phyloP scores from a whole-genome alignment of 2,329 filamentous ascomycete genomes.

The Escovopsis sp. region DNA sequence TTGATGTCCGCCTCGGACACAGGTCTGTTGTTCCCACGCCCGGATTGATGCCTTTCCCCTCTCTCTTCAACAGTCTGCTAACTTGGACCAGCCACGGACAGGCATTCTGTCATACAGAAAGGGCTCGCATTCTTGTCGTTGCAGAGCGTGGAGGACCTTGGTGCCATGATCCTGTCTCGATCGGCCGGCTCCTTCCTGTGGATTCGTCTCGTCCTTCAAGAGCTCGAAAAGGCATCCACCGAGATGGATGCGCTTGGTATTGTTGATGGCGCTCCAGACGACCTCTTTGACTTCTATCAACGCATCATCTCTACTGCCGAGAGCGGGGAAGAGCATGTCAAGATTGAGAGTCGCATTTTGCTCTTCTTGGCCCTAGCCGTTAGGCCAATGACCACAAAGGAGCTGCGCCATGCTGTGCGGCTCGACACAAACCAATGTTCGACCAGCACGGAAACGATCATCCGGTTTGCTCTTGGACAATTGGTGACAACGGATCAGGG shows the following conservation, averaged over 20 bases:
- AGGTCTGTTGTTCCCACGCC: background rate
- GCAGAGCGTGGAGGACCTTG: background rate
- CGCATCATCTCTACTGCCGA: constrained; percentile 1
- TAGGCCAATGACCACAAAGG: background rate
- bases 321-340: constrained; percentile 1
- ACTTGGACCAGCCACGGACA: background rate
- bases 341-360: constrained; percentile 2
- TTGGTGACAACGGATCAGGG: constrained; percentile 1
- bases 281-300: background rate
- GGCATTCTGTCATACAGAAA: background rate
- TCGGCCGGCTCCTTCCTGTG: constrained; percentile 3
- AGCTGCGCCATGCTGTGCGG: constrained; percentile 2
- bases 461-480: constrained; percentile 1
- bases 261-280: background rate
- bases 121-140: background rate
- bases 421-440: background rate
- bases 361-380: constrained; percentile 1
- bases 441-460: constrained; percentile 1
- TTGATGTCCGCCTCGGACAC: background rate
- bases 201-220: constrained; percentile 3
- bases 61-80: background rate
- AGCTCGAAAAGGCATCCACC: constrained; percentile 1
- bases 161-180: background rate
- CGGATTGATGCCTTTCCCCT: background rate
- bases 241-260: constrained; percentile 2